Conservation (phyloP, 495 filamentous ascomycete genomes). For the Haplographium delicatum region DNA sequence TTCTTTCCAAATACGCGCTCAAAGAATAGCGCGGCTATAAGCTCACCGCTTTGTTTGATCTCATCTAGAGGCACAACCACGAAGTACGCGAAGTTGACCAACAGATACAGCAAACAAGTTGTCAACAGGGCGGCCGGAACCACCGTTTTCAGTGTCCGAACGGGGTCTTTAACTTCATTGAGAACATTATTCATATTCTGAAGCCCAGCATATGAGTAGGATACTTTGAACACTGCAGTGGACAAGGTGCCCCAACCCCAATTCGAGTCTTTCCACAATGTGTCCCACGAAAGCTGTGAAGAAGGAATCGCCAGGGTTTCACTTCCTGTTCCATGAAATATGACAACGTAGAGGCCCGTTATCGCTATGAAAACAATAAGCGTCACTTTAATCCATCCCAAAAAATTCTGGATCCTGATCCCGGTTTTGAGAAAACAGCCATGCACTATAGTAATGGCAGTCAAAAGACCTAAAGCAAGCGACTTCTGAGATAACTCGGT, state of each 20-base stretch:
- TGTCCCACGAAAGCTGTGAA: constrained; percentile 28
- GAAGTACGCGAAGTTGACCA: constrained; percentile 69
- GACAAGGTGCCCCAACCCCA: constrained; percentile 52
- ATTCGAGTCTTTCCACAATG: constrained; percentile 47
- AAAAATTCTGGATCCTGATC: constrained; percentile 58
- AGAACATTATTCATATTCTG: constrained; percentile 72
- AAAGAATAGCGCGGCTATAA: constrained; percentile 66
- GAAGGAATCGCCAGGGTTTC: background rate
- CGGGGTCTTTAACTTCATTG: constrained; percentile 66
- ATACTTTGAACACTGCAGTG: constrained; percentile 66
- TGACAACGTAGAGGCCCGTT: constrained; percentile 49
- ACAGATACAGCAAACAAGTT: constrained; percentile 55
- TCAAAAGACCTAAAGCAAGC: constrained; percentile 57
- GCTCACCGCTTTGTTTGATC: constrained; percentile 60
- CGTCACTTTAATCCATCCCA: constrained; percentile 62
- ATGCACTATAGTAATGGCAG: constrained; percentile 57
- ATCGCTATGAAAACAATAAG: constrained; percentile 61
- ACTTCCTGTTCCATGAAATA: constrained; percentile 30
- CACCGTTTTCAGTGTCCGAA: constrained; percentile 61
- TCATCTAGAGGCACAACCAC: constrained; percentile 62
- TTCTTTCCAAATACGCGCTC: constrained; percentile 56
- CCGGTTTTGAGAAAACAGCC: constrained; percentile 56
- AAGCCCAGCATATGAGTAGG: constrained; percentile 65
- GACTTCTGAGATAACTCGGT: constrained; percentile 48
- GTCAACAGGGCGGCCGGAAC: constrained; percentile 56